Evolutionary conservation across 2,329 filamentous ascomycete genomes (phyloP).

Genomic region (Diaporthe sp.): DNA sequence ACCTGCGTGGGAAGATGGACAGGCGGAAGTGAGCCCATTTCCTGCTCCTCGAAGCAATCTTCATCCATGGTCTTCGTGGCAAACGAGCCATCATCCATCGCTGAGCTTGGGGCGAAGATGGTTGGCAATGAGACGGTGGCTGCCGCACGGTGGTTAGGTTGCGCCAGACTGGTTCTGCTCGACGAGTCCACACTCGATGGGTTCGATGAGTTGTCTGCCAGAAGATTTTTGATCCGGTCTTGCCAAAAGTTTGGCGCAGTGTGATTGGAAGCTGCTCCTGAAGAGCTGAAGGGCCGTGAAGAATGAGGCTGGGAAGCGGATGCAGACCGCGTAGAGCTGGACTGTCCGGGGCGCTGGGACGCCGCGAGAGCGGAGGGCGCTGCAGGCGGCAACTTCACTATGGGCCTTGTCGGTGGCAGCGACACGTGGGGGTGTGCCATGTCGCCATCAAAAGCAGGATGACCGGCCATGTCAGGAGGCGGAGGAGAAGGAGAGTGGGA

Average conservation of each 20-base stretch:
- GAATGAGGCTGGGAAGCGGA: constrained; percentile 53
- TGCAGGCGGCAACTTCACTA: constrained; percentile 84
- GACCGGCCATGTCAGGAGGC: constrained; percentile 77
- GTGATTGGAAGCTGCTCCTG: constrained; percentile 38
- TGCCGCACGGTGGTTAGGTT: constrained; percentile 60
- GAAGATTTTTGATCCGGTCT: constrained; percentile 77
- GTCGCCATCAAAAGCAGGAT: constrained; percentile 81
- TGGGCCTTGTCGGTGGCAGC: constrained; percentile 77
- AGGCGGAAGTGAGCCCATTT: constrained; percentile 82
- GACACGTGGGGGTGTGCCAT: constrained; percentile 76
- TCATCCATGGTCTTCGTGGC: constrained; percentile 80
- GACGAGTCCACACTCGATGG: constrained; percentile 75
- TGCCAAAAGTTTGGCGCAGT: constrained; percentile 68
- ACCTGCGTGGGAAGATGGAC: constrained; percentile 76
- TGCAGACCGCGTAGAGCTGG: constrained; percentile 54
- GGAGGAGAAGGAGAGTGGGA: constrained; percentile 77
- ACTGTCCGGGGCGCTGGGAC: constrained; percentile 45
- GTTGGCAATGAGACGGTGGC: constrained; percentile 79
- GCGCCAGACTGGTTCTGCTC: constrained; percentile 76
- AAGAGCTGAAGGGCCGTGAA: constrained; percentile 41
- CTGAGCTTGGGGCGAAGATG: constrained; percentile 46
- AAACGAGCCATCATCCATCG: constrained; percentile 56
- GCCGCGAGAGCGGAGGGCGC: constrained; percentile 55
- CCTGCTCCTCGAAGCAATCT: constrained; percentile 85
- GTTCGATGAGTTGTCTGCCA: constrained; percentile 54